A percentile compares a stretch with the other conserved stretches of the same genome.
Conservation (phyloP, 1,139 yeast genomes). For the Ogataea hybrid region DNA sequence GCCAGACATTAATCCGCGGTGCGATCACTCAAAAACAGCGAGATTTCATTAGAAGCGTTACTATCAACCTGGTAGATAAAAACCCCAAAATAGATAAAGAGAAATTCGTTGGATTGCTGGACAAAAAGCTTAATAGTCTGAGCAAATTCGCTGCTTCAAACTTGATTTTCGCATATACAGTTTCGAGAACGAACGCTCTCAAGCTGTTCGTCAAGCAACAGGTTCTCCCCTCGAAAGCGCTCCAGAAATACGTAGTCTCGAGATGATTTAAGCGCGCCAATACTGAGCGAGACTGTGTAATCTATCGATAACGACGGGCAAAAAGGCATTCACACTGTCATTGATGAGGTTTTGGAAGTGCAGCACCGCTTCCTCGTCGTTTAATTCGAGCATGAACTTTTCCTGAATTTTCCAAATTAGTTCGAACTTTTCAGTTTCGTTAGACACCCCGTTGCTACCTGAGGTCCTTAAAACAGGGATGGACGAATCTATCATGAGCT, state of each 20-base stretch:
- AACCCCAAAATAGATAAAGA: conserved; percentile 16
- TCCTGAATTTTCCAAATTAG: conserved; percentile 77
- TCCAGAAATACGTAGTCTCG: conserved; percentile 14
- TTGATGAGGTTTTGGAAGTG: conserved; percentile 93
- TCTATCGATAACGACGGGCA: conserved; percentile 94
- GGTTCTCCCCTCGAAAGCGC: conserved; percentile 24
- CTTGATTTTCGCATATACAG: conserved; percentile 44
- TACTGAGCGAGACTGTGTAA: conserved; percentile 95
- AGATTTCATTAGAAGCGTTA: conserved; percentile 15
- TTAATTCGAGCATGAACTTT: conserved; percentile 88
- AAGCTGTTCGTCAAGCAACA: conserved; percentile 26
- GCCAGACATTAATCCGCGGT: conserved; percentile 12
- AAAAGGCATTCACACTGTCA: conserved; percentile 88
- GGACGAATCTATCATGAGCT: conserved; percentile 90
- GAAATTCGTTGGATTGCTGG: conserved; percentile 25
- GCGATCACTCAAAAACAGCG: conserved; percentile 31
- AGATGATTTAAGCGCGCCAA: conserved; percentile 70
- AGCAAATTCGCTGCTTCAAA: conserved; percentile 40
- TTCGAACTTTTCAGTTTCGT: conserved; percentile 34
- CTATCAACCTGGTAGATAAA: conserved; percentile 21
- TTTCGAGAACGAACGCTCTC: conserved; percentile 26
- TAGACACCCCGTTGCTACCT: conserved; percentile 21
- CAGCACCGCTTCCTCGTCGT: conserved; percentile 91
- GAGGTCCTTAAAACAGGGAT: conserved; percentile 58
- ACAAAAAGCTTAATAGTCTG: conserved; percentile 27